Conservation (phyloP, 768 basidiomycete genomes). For the Terana coerulea region DNA sequence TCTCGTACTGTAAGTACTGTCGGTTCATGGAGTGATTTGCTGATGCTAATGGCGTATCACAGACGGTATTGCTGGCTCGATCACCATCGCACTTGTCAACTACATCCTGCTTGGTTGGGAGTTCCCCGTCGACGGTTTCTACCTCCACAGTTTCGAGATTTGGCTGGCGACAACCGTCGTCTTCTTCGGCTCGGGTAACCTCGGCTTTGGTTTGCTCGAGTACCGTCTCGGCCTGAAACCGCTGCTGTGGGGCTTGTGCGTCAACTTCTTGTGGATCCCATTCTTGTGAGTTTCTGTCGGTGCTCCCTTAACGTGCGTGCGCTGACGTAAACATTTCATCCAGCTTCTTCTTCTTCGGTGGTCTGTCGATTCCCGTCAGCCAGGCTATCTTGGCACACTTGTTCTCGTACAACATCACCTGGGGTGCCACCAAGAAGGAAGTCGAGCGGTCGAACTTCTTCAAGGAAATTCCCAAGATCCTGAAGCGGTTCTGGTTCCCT, state of each 20-base stretch:
- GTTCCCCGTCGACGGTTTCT: slow-evolving; percentile 71
- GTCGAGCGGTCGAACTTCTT: slow-evolving; percentile 89
- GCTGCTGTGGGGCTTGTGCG: slow-evolving; percentile 25
- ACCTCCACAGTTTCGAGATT: slow-evolving; percentile 78
- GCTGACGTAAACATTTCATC: neutral
- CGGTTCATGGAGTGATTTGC: neutral
- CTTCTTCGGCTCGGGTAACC: slow-evolving; percentile 69
- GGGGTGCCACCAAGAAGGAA: slow-evolving; percentile 80
- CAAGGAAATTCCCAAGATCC: slow-evolving; percentile 82
- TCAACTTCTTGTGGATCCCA: slow-evolving; percentile 35
- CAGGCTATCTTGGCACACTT: slow-evolving; percentile 63
- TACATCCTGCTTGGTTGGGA: slow-evolving; percentile 72
- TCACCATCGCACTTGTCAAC: slow-evolving; percentile 67
- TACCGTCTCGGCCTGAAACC: slow-evolving; percentile 56
- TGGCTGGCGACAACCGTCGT: slow-evolving; percentile 76
- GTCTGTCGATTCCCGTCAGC: slow-evolving; percentile 66
- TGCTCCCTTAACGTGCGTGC: too few relatives aligned
- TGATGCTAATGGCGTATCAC: neutral
- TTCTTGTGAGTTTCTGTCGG: slow-evolving; percentile 32
- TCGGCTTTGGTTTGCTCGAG: slow-evolving; percentile 69
- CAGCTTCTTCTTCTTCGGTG: slow-evolving; percentile 79
- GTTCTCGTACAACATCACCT: slow-evolving; percentile 75
- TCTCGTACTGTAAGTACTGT: slow-evolving; percentile 43
- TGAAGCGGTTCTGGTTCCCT: slow-evolving; percentile 73
- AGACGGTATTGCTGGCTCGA: slow-evolving; percentile 60